A percentile compares a stretch with the other conserved stretches of the same genome.
phyloP scores from a whole-genome alignment of 176 grass and related monocot genomes.

The Melocanna baccifera region DNA sequence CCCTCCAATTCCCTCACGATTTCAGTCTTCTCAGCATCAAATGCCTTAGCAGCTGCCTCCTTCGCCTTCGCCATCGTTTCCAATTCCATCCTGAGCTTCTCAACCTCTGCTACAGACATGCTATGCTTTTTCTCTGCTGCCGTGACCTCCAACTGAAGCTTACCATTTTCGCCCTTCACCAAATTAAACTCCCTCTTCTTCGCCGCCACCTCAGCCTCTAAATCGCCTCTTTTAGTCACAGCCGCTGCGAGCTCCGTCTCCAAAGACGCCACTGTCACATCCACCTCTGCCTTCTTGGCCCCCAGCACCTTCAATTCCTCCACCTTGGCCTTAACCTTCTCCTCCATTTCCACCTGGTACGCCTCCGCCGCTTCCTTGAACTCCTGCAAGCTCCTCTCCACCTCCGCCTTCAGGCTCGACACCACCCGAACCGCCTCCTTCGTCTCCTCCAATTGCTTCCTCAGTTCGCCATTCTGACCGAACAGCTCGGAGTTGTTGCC shows the following conservation, averaged over 20 bases:
- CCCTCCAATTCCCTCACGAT: background rate
- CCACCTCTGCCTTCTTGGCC: constrained; percentile 28
- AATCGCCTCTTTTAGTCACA: constrained; percentile 13
- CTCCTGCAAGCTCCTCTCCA: constrained; percentile 28
- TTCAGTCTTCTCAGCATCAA: constrained; percentile 30
- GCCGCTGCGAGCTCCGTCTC: background rate
- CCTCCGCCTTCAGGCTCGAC: constrained; percentile 16
- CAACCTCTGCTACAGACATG: constrained; percentile 30
- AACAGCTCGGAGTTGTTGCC: constrained; percentile 19
- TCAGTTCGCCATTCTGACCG: constrained; percentile 18
- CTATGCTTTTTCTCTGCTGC: constrained; percentile 19
- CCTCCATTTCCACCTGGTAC: constrained; percentile 14
- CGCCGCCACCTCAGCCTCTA: constrained; percentile 27
- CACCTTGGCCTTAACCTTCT: constrained; percentile 15
- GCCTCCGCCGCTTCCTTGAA: background rate
- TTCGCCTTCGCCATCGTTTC: constrained; percentile 28
- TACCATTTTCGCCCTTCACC: constrained; percentile 29
- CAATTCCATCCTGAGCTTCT: constrained; percentile 38
- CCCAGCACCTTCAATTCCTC: constrained; percentile 39
- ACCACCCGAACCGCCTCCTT: constrained; percentile 15
- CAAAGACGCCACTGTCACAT: constrained; percentile 11
- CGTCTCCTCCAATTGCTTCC: constrained; percentile 9
- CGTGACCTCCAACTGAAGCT: constrained; percentile 10
- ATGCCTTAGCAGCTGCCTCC: constrained; percentile 22
- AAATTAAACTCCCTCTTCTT: constrained; percentile 33